Evolutionary conservation across 345 rosid species (phyloP), one percentile per base, ranked within the genome.

Genomic region (Heritiera fomes): DNA sequence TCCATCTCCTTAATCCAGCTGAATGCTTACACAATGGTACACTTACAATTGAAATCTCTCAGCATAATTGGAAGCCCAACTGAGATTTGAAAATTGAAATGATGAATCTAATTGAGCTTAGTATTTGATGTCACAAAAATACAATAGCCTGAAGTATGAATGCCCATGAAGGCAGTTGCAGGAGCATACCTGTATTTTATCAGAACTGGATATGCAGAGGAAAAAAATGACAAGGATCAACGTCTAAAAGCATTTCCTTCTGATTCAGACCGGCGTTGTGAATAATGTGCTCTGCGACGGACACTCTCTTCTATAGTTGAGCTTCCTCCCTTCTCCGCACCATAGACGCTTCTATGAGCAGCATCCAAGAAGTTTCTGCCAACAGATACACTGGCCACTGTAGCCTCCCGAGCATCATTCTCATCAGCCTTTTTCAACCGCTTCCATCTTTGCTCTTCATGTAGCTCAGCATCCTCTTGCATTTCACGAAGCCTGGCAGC

Each of bases 361-460:
- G 89, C 97, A 86, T 96, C 98, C 78, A 94, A 75, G 84, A 96
- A 94, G 87, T 85, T 94, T 81, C 82, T 92, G 28, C 98, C 94
- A 8, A 78, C 34, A 59, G 89, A 52, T 23, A 75, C 62, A 30
- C 79, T 82, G 80, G 89, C 80, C 67, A 76, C 77, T 5, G 79
- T 83, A 77, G 92, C 95, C 84, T 94, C 95, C 65, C 71, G 80
- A 32, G 91, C 93, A 81, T 92, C 98, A 1, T 83, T 88, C 52
- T 93, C 97, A 13, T 90, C 98, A 1, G 97, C 98, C 81, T 87
- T 94, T 87, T 84, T 92, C 83, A 96, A 66, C 32, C 98, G 91
- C 82, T 87, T 94, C 97, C 97, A 94, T 80, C 99, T 92, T 68
- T 94, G 97, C 76, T 92, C 98, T 77, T 94, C 98, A 14, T 96